Percentiles rank a stretch among this genome's conserved stretches.
Conservation (phyloP, 176 grass and related monocot species). For the Urochloa ruziziensis region DNA sequence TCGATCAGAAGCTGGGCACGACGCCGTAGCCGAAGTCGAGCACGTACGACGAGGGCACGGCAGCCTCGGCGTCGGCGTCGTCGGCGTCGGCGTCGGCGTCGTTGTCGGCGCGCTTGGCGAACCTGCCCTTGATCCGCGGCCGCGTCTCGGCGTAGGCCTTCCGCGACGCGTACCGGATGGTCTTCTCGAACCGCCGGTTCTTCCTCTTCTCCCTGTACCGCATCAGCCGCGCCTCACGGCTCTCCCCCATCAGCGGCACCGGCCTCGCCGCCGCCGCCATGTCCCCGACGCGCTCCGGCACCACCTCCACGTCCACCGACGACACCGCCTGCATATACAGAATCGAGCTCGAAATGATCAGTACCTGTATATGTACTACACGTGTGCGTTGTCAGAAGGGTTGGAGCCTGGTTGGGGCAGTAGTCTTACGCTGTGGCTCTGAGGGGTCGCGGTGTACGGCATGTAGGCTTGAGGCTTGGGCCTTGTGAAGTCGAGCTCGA, state of each 20-base stretch:
- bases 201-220: slow-evolving; percentile 91
- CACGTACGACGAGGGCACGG: slow-evolving; percentile 51
- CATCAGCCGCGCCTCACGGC: slow-evolving; percentile 77
- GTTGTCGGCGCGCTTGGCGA: slow-evolving; percentile 65
- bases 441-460: slow-evolving; percentile 35
- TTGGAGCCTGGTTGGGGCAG: neutral
- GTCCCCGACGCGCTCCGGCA: slow-evolving; percentile 50
- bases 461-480: slow-evolving; percentile 34
- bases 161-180: slow-evolving; percentile 84
- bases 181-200: slow-evolving; percentile 94
- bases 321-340: slow-evolving; percentile 31
- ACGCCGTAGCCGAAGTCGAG: slow-evolving; percentile 69
- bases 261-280: neutral
- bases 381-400: neutral
- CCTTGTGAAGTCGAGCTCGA: slow-evolving; percentile 50
- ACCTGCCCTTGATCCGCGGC: slow-evolving; percentile 86
- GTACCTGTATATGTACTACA: neutral
- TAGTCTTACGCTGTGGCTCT: slow-evolving; percentile 34
- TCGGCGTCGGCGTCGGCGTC: slow-evolving; percentile 33
- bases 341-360: neutral
- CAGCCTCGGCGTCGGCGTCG: slow-evolving; percentile 35
- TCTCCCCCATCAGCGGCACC: slow-evolving; percentile 39
- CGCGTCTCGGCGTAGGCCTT: slow-evolving; percentile 92
- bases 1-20: slow-evolving; percentile 57
- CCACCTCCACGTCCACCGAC: slow-evolving; percentile 55